These are phyloP conservation scores for Phytophthora vignae DNA, from an alignment of 352 stramenopile genomes.

Conservation along the genomic window DNA sequence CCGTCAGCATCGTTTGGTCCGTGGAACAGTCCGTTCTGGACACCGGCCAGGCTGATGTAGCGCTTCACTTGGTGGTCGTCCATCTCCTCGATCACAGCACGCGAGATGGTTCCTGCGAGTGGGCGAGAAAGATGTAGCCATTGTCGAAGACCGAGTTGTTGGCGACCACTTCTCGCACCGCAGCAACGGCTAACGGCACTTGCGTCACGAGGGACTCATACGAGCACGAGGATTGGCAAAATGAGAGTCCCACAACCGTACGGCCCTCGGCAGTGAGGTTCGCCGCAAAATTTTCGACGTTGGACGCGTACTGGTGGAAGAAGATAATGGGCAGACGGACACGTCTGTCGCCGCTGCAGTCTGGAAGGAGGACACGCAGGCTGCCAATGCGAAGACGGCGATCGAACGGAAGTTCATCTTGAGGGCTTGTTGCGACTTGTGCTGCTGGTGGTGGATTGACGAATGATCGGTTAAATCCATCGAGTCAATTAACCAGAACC, in stretches of 20 bases:
- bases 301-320: conserved; percentile 1
- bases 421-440: no score
- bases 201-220: conserved; percentile 31
- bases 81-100: conserved; percentile 55
- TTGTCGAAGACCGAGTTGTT: conserved; percentile 28
- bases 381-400: not conserved
- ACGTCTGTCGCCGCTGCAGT: not conserved
- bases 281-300: conserved; percentile 1
- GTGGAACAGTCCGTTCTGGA: conserved; percentile 51
- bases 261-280: conserved; percentile 13
- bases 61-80: conserved; percentile 53
- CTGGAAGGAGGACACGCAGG: not conserved
- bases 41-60: conserved; percentile 49
- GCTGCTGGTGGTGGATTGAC: not conserved
- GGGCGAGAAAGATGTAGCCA: conserved; percentile 20
- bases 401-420: not conserved
- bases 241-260: conserved; percentile 29
- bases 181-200: conserved; percentile 37
- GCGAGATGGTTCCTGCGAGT: conserved; percentile 51
- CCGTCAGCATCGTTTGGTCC: conserved; percentile 36
- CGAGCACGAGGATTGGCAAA: conserved; percentile 42
- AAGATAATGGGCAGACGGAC: not conserved
- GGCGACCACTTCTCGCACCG: conserved; percentile 31
- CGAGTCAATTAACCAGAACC: no score
- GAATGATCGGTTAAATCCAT: not conserved